Conservation (phyloP, 192 early-diverging fungal genomes). For the Diversispora epigaea region DNA sequence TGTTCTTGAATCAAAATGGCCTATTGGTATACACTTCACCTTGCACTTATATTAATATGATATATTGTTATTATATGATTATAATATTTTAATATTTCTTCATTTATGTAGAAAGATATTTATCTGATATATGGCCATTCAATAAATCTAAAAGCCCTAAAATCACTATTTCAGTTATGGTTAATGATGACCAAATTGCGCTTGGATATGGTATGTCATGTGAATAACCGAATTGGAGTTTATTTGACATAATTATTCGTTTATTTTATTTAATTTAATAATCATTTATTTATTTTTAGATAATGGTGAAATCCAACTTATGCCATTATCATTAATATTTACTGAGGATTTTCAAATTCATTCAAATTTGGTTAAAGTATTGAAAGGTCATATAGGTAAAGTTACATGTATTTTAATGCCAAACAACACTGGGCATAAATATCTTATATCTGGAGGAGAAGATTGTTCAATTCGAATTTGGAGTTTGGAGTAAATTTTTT, state of each 20-base stretch:
- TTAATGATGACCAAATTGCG: conserved; percentile 61
- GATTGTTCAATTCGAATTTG: conserved; percentile 73
- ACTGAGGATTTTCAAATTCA: background rate
- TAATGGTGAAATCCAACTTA: conserved; percentile 59
- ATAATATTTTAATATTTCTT: background rate
- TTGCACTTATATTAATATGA: background rate
- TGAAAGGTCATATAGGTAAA: conserved; percentile 56
- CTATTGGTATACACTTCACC: background rate
- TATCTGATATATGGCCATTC: conserved; percentile 42
- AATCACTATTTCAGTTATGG: conserved; percentile 50
- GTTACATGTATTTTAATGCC: conserved; percentile 64
- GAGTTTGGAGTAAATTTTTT: conserved; percentile 63
- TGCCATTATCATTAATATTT: conserved; percentile 49
- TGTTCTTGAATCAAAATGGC: conserved; percentile 9
- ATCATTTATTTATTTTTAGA: conserved; percentile 52
- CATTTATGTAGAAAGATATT: conserved; percentile 23
- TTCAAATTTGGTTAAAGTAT: conserved; percentile 1
- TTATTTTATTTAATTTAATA: too few species aligned
- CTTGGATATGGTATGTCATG: conserved; percentile 60
- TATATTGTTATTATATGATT: background rate
- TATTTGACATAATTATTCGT: background rate
- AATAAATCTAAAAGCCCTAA: conserved; percentile 16
- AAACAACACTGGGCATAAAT: conserved; percentile 43
- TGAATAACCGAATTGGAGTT: conserved; percentile 1
- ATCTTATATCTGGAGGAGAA: conserved; percentile 64